Base-by-base conservation (phyloP, 2,329 filamentous ascomycete genomes). In the Alternaria incomplexa region DNA sequence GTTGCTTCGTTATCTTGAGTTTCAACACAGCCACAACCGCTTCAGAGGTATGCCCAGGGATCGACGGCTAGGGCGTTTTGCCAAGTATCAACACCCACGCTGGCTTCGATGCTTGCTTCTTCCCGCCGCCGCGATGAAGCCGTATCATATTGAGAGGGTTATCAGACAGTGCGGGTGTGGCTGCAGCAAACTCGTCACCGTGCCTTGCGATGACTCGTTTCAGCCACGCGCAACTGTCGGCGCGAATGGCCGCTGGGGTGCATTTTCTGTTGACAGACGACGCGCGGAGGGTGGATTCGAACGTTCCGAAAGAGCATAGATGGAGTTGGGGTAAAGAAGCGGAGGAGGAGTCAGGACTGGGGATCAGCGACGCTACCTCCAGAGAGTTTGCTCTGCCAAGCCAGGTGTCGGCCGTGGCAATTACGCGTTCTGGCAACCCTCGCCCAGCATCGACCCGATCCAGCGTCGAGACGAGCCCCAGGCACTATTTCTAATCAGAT, bases 1-100 rank as follows among this genome's bases (percentile, higher is more conserved):
- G 56, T 64, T 68, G 67, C 65, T 65, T 69, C 63, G 64, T 73
- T 73, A 72, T 74, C 67, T 75, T 67, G 57, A 66, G 45, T 60
- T 52, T 32, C 51, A 51, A 59, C 71, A 75, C 71, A 71, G 73
- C 73, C 73, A 72, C 73, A 70, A 63, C 61, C 59, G 61, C 65
- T 64, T 61, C 46, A 36, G n/a, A 40, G n/a, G 36, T 53, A 53
- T 36, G 52, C 52, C 56, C 43, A 55, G 55, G 26, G 55, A 62
- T 68, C 61, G 61, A 65, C 64, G 48, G 32, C 60, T 63, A 58
- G 54, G 52, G 45, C 32, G 60, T 28, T 62, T 63, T 55, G 66
- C 63, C 63, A 64, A 63, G 57, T 25, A 53, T 55, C 43, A 25
- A 22, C 32, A 43, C 32, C 65, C 61, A 61, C 60, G 62, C 55